Base-by-base conservation (phyloP, 2,329 filamentous ascomycete species). In the Alternaria ethzedia region DNA sequence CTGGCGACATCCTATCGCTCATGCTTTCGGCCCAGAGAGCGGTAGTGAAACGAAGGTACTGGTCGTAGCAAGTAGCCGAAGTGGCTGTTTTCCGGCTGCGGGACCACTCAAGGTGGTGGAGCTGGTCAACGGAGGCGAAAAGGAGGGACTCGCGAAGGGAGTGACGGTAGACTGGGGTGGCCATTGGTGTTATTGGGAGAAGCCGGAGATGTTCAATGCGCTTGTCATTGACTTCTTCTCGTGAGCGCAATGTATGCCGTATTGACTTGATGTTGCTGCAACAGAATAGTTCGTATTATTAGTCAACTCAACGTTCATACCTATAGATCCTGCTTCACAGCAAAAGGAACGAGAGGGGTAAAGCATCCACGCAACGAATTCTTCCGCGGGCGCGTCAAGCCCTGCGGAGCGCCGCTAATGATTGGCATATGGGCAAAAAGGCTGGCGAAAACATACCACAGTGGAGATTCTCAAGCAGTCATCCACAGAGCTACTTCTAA, bases 121-220 rank as follows among this genome's bases (percentile, higher is more conserved):
- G 5, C 32, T 75, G 49, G 67, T 70, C 3, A 73, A 73, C 30
- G 68, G 65, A 23, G 65, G 54, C 6, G 50, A 17, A 1, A 50
- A 60, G 12, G 49, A 54, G 2, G 67, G 62, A 26, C 47, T 59
- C 17, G 71, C 72, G 1, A 65, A 56, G 47, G 72, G 72, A 11
- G 62, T 73, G 1, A 58, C 49, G 3, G 61, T 75, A 4, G 64
- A 69, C 21, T 74, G 70, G 72, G 73, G 74, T n/a, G 74, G 74
- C 5, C 74, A 77, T 56, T 77, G 74, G 74, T 75, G 72, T 47
- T 77, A 74, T 46, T 77, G 73, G 72, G 74, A 77, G 61, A 58
- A 72, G 25, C 68, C 74, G 1, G 72, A 71, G 20, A 58, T 30
- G 50, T 77, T 77, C 41, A 72, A 74, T 15, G 49, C 61, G 25